phyloP scores from a whole-genome alignment of 495 filamentous ascomycete species.

The Tetracladium setigerum region DNA sequence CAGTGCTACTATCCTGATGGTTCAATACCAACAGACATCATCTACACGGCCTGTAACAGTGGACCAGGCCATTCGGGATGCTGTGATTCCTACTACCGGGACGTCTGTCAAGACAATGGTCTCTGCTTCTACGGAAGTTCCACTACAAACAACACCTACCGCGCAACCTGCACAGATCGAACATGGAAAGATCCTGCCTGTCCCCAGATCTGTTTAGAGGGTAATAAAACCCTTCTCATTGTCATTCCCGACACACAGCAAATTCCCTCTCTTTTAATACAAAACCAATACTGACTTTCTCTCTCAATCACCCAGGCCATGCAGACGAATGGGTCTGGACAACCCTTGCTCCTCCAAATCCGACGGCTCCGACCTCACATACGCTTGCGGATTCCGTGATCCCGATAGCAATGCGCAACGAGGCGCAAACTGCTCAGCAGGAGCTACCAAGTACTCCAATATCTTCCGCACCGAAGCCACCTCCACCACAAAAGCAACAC shows the following conservation, averaged over 20 bases:
- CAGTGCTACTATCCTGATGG: slow-evolving; percentile 19
- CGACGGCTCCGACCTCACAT: background rate
- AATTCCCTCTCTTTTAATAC: no score
- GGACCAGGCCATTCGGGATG: slow-evolving; percentile 6
- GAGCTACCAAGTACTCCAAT: background rate
- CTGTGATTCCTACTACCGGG: slow-evolving; percentile 9
- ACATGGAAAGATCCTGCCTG: slow-evolving; percentile 14
- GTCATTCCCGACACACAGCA: no score
- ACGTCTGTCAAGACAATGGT: slow-evolving; percentile 14
- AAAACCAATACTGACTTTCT: no score
- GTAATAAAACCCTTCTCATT: background rate
- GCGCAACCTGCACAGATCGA: slow-evolving; percentile 15
- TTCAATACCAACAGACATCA: slow-evolving; percentile 11
- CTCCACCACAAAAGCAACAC: background rate
- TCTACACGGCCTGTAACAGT: slow-evolving; percentile 11
- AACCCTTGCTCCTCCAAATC: background rate
- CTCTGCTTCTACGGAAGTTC: slow-evolving; percentile 8
- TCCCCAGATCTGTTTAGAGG: slow-evolving; percentile 9
- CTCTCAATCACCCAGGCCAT: no score
- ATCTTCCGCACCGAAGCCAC: background rate
- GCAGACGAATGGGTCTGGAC: slow-evolving; percentile 6
- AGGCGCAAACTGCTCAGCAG: background rate
- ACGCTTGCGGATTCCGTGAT: background rate
- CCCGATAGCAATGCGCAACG: background rate
- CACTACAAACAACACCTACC: background rate